Percentiles rank a stretch among this genome's conserved stretches.
These are phyloP conservation scores for Exophiala viscosa DNA, from an alignment of 2,329 filamentous ascomycete genomes.

Conservation along the genomic window DNA sequence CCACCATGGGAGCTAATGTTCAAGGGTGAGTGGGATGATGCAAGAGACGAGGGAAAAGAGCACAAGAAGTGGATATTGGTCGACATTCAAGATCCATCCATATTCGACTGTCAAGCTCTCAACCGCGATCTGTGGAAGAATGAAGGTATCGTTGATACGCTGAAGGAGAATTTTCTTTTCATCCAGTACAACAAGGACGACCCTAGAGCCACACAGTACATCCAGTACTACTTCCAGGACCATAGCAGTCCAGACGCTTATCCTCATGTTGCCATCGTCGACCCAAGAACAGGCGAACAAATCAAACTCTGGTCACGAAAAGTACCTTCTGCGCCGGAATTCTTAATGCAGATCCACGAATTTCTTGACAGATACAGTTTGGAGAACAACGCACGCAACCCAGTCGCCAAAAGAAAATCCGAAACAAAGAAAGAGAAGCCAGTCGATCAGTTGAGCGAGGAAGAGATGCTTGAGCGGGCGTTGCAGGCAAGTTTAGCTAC, in stretches of 20 bases:
- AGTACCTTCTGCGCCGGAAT: conserved; percentile 71
- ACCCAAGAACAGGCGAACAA: conserved; percentile 92
- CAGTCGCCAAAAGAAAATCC: conserved; percentile 73
- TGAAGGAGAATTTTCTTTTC: conserved; percentile 92
- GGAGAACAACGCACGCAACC: conserved; percentile 83
- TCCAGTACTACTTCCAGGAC: conserved; percentile 82
- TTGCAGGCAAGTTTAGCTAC: conserved; percentile 79
- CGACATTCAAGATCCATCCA: conserved; percentile 87
- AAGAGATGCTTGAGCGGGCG: conserved; percentile 95
- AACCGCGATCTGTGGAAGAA: conserved; percentile 98
- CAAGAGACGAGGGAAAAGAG: conserved; percentile 79
- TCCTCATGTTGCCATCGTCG: conserved; percentile 92
- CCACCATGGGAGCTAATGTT: conserved; percentile 90
- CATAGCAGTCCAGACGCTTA: conserved; percentile 85
- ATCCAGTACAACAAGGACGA: conserved; percentile 90
- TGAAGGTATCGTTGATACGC: conserved; percentile 67
- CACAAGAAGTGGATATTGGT: conserved; percentile 91
- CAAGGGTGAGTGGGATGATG: conserved; percentile 74
- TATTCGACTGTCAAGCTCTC: conserved; percentile 90
- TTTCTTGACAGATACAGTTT: conserved; percentile 97
- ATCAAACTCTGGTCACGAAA: conserved; percentile 92
- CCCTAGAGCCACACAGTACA: conserved; percentile 70
- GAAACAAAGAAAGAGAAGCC: conserved; percentile 68
- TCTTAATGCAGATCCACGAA: conserved; percentile 86
- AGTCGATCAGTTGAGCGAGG: conserved; percentile 86